A percentile compares a stretch with the other conserved stretches of the same genome.
Evolutionary conservation across 257 asterid genomes (phyloP).

Genomic region (Fraxinus anomala): DNA sequence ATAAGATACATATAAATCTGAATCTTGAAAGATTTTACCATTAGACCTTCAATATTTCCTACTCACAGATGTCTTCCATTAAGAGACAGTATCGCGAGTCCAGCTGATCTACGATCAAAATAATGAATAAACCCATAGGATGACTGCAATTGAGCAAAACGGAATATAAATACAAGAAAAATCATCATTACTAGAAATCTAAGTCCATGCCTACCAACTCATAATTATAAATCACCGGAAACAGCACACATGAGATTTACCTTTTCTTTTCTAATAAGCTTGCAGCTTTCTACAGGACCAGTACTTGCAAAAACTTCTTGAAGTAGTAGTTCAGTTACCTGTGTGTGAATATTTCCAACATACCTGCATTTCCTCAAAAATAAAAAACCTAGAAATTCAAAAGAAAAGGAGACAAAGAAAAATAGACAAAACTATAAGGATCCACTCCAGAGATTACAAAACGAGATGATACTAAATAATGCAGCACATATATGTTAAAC

Average conservation of each 20-base stretch:
- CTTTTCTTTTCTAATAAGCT: background rate
- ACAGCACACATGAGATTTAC: background rate
- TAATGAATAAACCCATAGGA: conserved; percentile 54
- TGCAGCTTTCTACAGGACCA: background rate
- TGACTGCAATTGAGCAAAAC: conserved; percentile 38
- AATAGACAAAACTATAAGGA: conserved; percentile 30
- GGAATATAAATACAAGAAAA: background rate
- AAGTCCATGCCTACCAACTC: background rate
- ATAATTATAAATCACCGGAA: background rate
- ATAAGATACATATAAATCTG: conserved; percentile 19
- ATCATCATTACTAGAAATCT: background rate
- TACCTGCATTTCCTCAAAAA: conserved; percentile 10
- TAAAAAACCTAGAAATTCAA: conserved; percentile 32
- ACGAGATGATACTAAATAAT: conserved; percentile 18
- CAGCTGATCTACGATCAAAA: conserved; percentile 53
- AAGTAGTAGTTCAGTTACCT: background rate
- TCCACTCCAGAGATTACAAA: conserved; percentile 27
- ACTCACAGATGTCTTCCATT: conserved; percentile 70
- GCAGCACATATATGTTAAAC: conserved; percentile 14
- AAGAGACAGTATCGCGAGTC: conserved; percentile 49
- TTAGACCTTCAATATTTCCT: background rate
- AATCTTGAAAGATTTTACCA: conserved; percentile 13
- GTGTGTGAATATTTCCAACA: background rate
- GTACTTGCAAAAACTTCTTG: background rate
- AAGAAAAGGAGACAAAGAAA: conserved; percentile 29